phyloP scores from a whole-genome alignment of 164 flowering plant species.

The Tetrastigma voinierianum region DNA sequence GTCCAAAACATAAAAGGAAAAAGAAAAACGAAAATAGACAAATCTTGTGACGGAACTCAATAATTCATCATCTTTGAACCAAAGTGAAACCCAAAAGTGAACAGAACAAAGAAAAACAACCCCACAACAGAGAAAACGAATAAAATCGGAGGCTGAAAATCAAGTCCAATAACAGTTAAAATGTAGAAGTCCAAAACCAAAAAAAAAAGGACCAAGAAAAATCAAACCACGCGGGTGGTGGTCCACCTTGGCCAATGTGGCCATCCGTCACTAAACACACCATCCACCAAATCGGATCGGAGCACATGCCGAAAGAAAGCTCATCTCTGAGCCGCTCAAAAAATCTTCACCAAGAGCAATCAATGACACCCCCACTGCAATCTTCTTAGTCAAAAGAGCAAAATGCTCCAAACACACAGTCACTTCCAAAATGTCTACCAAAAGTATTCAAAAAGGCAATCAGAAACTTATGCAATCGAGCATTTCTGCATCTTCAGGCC shows the following conservation, averaged over 20 bases:
- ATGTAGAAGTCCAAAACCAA: slow-evolving; percentile 5
- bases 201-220: slow-evolving; percentile 8
- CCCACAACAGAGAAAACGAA: not conserved
- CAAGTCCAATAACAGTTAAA: slow-evolving; percentile 1
- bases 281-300: slow-evolving; percentile 33
- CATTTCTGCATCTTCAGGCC: slow-evolving; percentile 7
- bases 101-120: not conserved
- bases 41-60: not conserved
- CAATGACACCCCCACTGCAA: slow-evolving; percentile 39
- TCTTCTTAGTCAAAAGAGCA: slow-evolving; percentile 40
- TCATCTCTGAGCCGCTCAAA: slow-evolving; percentile 22
- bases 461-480: slow-evolving; percentile 32
- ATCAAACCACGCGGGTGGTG: slow-evolving; percentile 5
- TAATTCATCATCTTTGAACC: not conserved
- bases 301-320: slow-evolving; percentile 27
- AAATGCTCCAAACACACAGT: slow-evolving; percentile 30
- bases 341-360: slow-evolving; percentile 26
- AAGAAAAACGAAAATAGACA: not conserved
- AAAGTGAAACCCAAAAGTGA: too few relatives aligned
- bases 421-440: slow-evolving; percentile 26
- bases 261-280: slow-evolving; percentile 39
- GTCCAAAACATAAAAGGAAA: not conserved
- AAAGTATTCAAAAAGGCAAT: slow-evolving; percentile 30
- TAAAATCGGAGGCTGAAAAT: not conserved
- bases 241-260: slow-evolving; percentile 30